phyloP scores from a whole-genome alignment of 148 eudicot species.

The Cornus suecica region DNA sequence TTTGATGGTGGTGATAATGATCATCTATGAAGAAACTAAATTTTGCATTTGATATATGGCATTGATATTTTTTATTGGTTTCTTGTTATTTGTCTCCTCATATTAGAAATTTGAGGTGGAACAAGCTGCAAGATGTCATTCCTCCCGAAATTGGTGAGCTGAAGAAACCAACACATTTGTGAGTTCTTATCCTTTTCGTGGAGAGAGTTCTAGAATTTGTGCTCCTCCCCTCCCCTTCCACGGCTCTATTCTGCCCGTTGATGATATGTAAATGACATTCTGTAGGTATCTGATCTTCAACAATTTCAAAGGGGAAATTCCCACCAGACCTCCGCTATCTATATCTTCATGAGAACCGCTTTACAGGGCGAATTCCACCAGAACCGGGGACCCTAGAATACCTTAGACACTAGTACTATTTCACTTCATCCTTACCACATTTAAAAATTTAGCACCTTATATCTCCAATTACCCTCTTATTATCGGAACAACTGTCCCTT shows the following conservation, averaged over 20 bases:
- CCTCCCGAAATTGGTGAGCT: conserved; percentile 88
- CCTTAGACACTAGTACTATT: conserved; percentile 60
- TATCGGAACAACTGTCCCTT: background rate
- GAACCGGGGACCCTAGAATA: conserved; percentile 69
- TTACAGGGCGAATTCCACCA: conserved; percentile 69
- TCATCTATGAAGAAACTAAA: too few relatives aligned
- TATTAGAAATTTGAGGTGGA: conserved; percentile 78
- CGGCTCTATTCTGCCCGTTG: background rate
- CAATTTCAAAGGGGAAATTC: conserved; percentile 79
- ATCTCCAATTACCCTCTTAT: background rate
- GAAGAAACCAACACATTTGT: conserved; percentile 78
- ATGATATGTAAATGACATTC: background rate
- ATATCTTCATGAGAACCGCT: conserved; percentile 73
- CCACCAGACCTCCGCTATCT: conserved; percentile 69
- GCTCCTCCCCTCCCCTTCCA: background rate
- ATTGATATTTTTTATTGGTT: background rate
- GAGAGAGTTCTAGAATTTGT: background rate
- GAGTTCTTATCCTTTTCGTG: conserved; percentile 25
- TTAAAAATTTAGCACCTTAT: background rate
- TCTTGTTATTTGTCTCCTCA: conserved; percentile 17
- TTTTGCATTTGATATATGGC: background rate
- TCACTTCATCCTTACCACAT: background rate
- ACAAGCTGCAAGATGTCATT: conserved; percentile 75
- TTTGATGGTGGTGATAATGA: too few relatives aligned
- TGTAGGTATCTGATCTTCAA: conserved; percentile 76